These are phyloP conservation scores for Rosa chinensis DNA, from an alignment of 306 rosid species.

Conservation along the genomic window DNA sequence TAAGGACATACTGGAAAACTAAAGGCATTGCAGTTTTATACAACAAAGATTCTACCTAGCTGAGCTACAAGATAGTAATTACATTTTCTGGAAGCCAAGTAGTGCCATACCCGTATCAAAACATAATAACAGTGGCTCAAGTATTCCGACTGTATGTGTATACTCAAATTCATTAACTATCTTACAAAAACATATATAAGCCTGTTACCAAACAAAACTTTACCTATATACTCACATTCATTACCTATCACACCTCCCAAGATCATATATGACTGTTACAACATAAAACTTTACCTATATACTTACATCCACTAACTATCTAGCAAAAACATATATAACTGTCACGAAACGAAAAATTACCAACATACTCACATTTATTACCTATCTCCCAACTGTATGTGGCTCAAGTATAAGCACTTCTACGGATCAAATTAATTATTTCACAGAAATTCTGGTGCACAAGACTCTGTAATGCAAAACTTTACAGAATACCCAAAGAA, in stretches of 20 bases:
- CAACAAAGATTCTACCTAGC: background rate
- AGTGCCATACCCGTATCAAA: background rate
- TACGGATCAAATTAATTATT: background rate
- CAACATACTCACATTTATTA: background rate
- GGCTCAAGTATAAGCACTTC: background rate
- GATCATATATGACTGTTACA: background rate
- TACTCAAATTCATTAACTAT: background rate
- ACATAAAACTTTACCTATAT: background rate
- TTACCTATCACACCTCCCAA: background rate
- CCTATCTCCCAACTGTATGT: background rate
- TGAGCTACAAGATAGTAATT: background rate
- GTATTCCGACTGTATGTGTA: background rate
- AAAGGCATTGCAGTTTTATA: background rate
- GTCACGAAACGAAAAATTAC: background rate
- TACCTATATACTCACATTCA: background rate
- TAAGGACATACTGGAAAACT: constrained; percentile 12
- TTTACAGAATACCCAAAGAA: background rate
- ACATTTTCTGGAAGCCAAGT: background rate
- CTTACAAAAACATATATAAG: background rate
- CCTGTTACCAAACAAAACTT: too few relatives aligned
- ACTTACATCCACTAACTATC: background rate
- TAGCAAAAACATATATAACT: background rate
- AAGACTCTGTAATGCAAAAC: background rate
- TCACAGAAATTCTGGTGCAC: background rate
- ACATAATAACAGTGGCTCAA: background rate